phyloP scores from a whole-genome alignment of 163 green algal genomes.

The Prototheca stagnorum region DNA sequence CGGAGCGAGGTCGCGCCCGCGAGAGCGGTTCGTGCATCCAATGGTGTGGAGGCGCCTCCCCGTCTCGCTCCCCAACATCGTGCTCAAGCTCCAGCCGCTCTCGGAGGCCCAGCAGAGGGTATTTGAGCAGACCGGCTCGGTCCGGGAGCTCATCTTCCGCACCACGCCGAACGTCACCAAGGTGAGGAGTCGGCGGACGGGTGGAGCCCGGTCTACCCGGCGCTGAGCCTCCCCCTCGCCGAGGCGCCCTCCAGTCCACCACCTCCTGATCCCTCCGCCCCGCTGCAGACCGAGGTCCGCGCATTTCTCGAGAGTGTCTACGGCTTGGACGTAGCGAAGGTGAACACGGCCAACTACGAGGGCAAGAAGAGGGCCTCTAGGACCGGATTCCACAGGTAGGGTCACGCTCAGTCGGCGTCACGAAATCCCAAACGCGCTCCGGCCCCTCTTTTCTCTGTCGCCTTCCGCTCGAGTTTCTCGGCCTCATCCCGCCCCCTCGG shows the following conservation, averaged over 20 bases:
- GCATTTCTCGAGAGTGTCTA: conserved; percentile 57
- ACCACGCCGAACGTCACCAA: conserved; percentile 62
- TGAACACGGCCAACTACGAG: conserved; percentile 70
- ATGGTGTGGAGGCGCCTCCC: conserved; percentile 35
- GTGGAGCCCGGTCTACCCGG: too few relatives aligned
- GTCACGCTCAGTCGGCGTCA: too few relatives aligned
- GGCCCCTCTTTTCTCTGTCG: too few relatives aligned
- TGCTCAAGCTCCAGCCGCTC: conserved; percentile 46
- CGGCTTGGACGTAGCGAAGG: conserved; percentile 52
- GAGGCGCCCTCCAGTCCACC: not conserved
- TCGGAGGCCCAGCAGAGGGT: conserved; percentile 30
- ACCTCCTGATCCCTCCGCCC: not conserved
- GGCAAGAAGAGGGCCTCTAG: conserved; percentile 53
- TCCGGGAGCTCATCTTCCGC: conserved; percentile 52
- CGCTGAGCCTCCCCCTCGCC: too few relatives aligned
- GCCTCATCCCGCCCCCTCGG: too few relatives aligned
- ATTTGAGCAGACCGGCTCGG: conserved; percentile 44
- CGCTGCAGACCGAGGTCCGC: conserved; percentile 64
- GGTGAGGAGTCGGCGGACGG: conserved; percentile 31
- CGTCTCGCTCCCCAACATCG: conserved; percentile 43
- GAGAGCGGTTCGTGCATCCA: too few relatives aligned
- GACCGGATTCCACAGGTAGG: conserved; percentile 23
- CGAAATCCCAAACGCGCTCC: too few relatives aligned
- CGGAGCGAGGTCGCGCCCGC: too few relatives aligned
- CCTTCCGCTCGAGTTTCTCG: too few relatives aligned